A percentile compares a stretch with the other conserved stretches of the same genome.
Conservation (phyloP, 495 filamentous ascomycete species). For the Neurospora cerealis region DNA sequence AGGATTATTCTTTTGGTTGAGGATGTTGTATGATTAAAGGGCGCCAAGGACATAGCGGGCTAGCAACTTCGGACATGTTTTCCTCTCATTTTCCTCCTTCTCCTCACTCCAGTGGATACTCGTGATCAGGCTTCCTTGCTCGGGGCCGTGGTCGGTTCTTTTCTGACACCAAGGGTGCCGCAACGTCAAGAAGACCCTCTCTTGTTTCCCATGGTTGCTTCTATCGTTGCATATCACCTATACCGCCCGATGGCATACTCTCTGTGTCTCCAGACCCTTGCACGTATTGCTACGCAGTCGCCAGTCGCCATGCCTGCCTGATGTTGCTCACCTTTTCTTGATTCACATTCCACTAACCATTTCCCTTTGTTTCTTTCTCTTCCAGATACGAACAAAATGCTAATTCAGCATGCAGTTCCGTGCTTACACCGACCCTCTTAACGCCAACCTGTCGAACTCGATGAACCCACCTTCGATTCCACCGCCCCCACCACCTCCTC, state of each 20-base stretch:
- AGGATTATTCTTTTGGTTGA: background rate
- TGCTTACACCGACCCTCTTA: slow-evolving; percentile 39
- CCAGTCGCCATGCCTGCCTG: background rate
- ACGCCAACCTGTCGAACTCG: slow-evolving; percentile 26
- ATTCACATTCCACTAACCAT: background rate
- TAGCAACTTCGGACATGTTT: background rate
- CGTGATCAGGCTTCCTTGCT: background rate
- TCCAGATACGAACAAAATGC: background rate
- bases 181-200: background rate
- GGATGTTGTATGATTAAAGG: background rate
- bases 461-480: slow-evolving; percentile 41
- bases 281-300: background rate
- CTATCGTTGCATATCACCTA: background rate
- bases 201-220: background rate
- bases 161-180: background rate
- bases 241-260: background rate
- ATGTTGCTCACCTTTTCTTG: background rate
- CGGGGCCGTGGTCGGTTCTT: background rate
- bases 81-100: background rate
- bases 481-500: slow-evolving; percentile 46
- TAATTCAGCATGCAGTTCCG: slow-evolving; percentile 33
- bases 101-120: background rate
- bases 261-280: background rate
- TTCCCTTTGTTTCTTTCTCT: background rate
- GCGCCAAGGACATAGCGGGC: background rate